Evolutionary conservation across 352 stramenopile genomes (phyloP).

Genomic region (Pythium myriotylum): DNA sequence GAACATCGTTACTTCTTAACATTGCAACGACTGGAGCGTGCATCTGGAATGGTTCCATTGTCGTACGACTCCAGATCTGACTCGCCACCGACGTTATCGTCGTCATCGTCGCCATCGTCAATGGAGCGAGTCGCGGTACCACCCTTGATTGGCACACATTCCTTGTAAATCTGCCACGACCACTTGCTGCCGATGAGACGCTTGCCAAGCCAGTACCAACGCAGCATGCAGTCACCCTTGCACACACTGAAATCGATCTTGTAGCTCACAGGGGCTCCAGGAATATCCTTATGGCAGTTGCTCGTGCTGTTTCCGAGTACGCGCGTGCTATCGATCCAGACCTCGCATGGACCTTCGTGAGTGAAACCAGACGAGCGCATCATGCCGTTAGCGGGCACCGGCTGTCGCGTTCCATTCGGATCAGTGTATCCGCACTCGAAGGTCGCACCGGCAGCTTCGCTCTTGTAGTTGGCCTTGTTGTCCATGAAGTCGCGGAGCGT

Average conservation of each 20-base stretch:
- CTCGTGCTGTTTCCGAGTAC: constrained; percentile 15
- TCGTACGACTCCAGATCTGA: not conserved
- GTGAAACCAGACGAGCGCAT: constrained; percentile 38
- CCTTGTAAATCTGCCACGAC: constrained; percentile 69
- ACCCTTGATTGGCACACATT: constrained; percentile 32
- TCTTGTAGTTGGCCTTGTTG: constrained; percentile 43
- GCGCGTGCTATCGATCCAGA: constrained; percentile 23
- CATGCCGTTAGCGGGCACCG: constrained; percentile 21
- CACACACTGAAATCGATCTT: constrained; percentile 28
- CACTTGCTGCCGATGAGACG: constrained; percentile 35
- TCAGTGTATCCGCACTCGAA: constrained; percentile 29
- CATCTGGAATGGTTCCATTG: too few relatives aligned
- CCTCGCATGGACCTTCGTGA: constrained; percentile 24
- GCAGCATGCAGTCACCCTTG: constrained; percentile 28
- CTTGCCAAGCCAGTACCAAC: constrained; percentile 32
- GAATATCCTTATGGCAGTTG: constrained; percentile 28
- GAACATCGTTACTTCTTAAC: constrained; percentile 1
- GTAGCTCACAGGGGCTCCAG: constrained; percentile 30
- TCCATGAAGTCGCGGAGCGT: constrained; percentile 42
- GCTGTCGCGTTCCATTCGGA: constrained; percentile 17
- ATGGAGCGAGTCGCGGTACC: too few relatives aligned
- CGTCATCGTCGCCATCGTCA: not conserved
- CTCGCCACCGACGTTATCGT: not conserved
- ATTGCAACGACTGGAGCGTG: not conserved
- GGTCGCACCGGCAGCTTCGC: constrained; percentile 35